Conservation (phyloP, 805 yeast species). For the Kuraishia molischiana region DNA sequence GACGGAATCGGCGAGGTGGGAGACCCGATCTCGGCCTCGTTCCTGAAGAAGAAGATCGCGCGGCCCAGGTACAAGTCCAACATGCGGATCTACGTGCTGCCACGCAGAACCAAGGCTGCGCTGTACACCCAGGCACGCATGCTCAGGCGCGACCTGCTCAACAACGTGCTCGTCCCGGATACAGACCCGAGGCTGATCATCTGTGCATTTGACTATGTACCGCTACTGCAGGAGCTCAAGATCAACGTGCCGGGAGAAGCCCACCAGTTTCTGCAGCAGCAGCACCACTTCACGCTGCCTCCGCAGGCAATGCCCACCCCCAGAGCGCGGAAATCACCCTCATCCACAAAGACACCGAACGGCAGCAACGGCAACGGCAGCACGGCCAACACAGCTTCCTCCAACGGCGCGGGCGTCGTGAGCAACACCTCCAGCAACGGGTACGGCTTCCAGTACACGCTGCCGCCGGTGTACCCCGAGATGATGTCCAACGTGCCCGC, state of each 20-base stretch:
- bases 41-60: conserved; percentile 47
- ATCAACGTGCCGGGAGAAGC: not conserved
- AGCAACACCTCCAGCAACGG: not conserved
- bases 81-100: conserved; percentile 52
- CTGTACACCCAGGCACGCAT: conserved; percentile 39
- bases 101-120: conserved; percentile 26
- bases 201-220: conserved; percentile 19
- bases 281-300: not conserved
- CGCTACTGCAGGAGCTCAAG: conserved; percentile 6
- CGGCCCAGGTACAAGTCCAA: conserved; percentile 54
- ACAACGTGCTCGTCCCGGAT: conserved; percentile 34
- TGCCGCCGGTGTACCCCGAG: not conserved
- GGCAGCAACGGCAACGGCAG: not conserved
- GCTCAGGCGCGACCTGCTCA: conserved; percentile 40
- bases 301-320: not conserved
- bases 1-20: conserved; percentile 24
- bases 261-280: not conserved
- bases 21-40: conserved; percentile 36
- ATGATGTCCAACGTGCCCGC: not conserved
- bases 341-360: not conserved
- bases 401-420: not conserved
- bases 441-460: not conserved
- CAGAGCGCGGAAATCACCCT: not conserved
- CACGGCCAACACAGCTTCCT: not conserved
- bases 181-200: conserved; percentile 14